Evolutionary conservation across 331 rosid genomes (phyloP).

Genomic region (Pyracantha coccinea): DNA sequence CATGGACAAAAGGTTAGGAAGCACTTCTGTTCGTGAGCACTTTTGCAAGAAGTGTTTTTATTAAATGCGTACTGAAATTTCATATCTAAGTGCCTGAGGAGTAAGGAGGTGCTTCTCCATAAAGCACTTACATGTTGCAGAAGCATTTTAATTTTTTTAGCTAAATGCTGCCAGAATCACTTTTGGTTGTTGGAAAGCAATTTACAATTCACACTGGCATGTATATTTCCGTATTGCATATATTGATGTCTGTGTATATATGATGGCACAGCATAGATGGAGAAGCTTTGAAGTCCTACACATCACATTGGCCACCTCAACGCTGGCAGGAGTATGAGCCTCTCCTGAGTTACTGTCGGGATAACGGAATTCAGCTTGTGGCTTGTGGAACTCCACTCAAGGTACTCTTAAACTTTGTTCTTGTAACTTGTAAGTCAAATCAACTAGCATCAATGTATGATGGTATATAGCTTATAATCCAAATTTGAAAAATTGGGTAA

Average conservation of each 20-base stretch:
- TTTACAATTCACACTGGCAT: not conserved
- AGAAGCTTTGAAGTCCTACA: slow-evolving; percentile 56
- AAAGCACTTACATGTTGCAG: too few relatives aligned
- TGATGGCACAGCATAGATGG: slow-evolving; percentile 72
- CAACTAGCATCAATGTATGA: not conserved
- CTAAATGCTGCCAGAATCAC: too few relatives aligned
- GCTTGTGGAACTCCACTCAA: slow-evolving; percentile 77
- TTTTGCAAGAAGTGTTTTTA: too few relatives aligned
- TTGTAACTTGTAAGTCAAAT: not conserved
- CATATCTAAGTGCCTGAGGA: too few relatives aligned
- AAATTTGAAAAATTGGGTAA: not conserved
- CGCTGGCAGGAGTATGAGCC: slow-evolving; percentile 97
- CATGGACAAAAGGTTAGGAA: slow-evolving; percentile 52
- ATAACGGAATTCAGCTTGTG: slow-evolving; percentile 59
- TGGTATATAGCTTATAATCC: not conserved
- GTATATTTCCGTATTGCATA: slow-evolving; percentile 5
- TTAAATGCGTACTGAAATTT: too few relatives aligned
- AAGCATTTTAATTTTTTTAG: too few relatives aligned
- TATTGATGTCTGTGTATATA: slow-evolving; percentile 3
- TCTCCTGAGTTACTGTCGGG: slow-evolving; percentile 69
- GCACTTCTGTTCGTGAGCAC: too few relatives aligned
- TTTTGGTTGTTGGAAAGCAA: too few relatives aligned
- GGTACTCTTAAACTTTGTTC: slow-evolving; percentile 33
- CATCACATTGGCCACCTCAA: slow-evolving; percentile 70
- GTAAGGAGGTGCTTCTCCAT: too few relatives aligned